These are phyloP conservation scores for Ajuga reptans DNA, from an alignment of 305 asterid species.

Conservation along the genomic window DNA sequence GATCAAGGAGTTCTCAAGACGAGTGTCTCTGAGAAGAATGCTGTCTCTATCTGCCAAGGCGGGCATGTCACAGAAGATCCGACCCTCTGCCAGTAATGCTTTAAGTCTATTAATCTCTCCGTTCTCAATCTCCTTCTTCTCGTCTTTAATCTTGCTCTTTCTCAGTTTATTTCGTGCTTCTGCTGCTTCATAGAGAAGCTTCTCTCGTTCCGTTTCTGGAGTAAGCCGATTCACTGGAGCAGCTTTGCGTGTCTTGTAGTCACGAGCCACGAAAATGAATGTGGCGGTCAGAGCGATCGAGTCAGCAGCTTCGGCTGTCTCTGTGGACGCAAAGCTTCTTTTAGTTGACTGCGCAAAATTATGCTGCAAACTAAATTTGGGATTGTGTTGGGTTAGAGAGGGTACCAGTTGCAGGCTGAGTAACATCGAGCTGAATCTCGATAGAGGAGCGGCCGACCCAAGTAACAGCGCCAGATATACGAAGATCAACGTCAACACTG, in stretches of 20 bases:
- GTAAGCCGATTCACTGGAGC: constrained; percentile 62
- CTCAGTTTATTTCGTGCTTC: constrained; percentile 52
- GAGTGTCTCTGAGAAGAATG: constrained; percentile 77
- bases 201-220: constrained; percentile 65
- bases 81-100: constrained; percentile 56
- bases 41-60: constrained; percentile 75
- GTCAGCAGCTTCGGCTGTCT: constrained; percentile 37
- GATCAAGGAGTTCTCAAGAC: constrained; percentile 73
- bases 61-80: constrained; percentile 88
- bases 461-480: constrained; percentile 73
- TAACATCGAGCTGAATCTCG: constrained; percentile 83
- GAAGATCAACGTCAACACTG: constrained; percentile 64
- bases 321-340: constrained; percentile 27
- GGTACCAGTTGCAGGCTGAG: constrained; percentile 61
- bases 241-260: constrained; percentile 70
- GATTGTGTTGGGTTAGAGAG: constrained; percentile 12
- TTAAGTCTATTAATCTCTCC: constrained; percentile 46
- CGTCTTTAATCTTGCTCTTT: constrained; percentile 42
- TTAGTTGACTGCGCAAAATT: constrained; percentile 7
- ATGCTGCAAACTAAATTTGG: neutral
- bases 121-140: constrained; percentile 41
- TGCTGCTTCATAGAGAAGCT: constrained; percentile 58
- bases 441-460: constrained; percentile 92
- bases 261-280: constrained; percentile 90
- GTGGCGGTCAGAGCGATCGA: constrained; percentile 68